These are phyloP conservation scores for Vitis rupestris DNA, from an alignment of 164 flowering plant species.

Conservation along the genomic window DNA sequence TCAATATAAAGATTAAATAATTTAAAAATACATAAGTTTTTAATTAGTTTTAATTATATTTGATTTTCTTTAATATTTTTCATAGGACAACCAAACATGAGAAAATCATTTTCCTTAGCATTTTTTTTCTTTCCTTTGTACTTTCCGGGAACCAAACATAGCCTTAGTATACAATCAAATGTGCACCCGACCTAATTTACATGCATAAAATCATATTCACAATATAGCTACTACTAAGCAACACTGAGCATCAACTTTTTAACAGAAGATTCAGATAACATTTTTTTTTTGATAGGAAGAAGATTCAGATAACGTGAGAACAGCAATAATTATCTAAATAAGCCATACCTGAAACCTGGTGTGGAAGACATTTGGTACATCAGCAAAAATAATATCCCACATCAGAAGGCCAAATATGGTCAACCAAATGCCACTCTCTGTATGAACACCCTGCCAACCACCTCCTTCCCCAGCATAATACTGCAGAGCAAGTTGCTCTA, in stretches of 20 bases:
- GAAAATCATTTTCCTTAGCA: too few species aligned
- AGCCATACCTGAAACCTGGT: slow-evolving; percentile 71
- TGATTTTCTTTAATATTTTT: too few species aligned
- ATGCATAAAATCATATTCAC: neutral
- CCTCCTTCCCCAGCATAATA: slow-evolving; percentile 89
- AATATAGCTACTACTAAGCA: neutral
- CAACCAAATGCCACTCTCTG: slow-evolving; percentile 95
- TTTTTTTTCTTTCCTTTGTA: too few species aligned
- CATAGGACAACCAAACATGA: too few species aligned
- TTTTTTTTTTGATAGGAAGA: neutral
- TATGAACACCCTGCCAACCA: slow-evolving; percentile 87
- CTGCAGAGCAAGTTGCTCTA: slow-evolving; percentile 86
- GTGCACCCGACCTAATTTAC: neutral
- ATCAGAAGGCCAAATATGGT: slow-evolving; percentile 87
- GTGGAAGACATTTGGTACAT: slow-evolving; percentile 79
- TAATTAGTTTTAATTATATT: too few species aligned
- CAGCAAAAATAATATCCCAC: slow-evolving; percentile 92
- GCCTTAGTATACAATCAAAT: neutral
- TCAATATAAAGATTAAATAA: too few species aligned
- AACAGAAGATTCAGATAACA: neutral
- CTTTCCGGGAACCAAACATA: too few species aligned
- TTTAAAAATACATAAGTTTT: too few species aligned
- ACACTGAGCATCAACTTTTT: neutral
- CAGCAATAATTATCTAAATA: neutral
- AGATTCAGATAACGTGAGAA: neutral